Base-by-base conservation (phyloP, 768 basidiomycete genomes). In the button mushroom (Agaricus bisporus) region DNA sequence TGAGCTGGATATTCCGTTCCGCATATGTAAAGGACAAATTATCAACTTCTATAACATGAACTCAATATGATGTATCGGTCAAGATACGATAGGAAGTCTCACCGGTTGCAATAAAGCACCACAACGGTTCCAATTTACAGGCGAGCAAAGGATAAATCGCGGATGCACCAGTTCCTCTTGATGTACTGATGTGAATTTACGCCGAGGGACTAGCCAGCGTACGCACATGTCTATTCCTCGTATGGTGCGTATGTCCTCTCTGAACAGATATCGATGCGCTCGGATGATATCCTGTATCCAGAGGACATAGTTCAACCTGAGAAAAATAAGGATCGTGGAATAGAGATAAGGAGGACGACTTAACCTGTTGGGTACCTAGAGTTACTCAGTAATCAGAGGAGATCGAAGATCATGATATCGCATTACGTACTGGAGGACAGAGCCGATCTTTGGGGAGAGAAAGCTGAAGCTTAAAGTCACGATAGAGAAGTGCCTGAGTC, bases 131-230 rank as follows among this genome's bases (percentile, higher is more conserved):
- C 35, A 81, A 59, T 1, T 72, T 71, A 58, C 85, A 86, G 0
- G 75, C 80, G 0, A 98, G 73, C 1, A 98, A 72, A 0, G 95
- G 86, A 59, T 97, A 98, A 51, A 98, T 91, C 0, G 83, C 88
- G 0, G 90, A 90, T 6, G 93, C 85, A 0, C 95, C 95, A 7
- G 94, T 95, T 18, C 95, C 95, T 37, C 92, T 91, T 58, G 25
- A 49, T 35, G 57, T 38, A 25, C n/a, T 15, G 14, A 22, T 36
- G 22, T 37, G 20, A 14, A 12, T 41, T 25, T 22, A 48, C 44
- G 51, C 12, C 11, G 42, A 37, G 6, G 50, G 41, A 29, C 28
- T 42, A 35, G 12, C 32, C 12, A 25, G 36, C 14, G 12, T 36
- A 60, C 83, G 48, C 64, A 93, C 93, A 95, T 79, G 60, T 95